phyloP scores from a whole-genome alignment of 345 rosid genomes.

The Eutrema japonicum region DNA sequence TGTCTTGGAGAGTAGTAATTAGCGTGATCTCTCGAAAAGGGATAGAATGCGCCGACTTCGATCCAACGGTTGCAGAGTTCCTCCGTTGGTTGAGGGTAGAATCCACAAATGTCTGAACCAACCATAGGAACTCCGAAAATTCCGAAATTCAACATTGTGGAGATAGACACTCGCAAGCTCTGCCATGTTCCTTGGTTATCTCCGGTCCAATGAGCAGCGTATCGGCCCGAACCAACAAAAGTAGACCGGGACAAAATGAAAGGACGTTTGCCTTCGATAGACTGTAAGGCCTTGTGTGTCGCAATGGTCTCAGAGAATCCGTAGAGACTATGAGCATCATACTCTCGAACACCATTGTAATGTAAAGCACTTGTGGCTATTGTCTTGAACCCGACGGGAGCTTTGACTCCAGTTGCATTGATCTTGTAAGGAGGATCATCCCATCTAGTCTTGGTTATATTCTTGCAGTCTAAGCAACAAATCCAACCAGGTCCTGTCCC shows the following conservation, averaged over 20 bases:
- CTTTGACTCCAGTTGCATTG: constrained; percentile 77
- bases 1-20: constrained; percentile 91
- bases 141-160: constrained; percentile 90
- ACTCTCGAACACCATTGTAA: constrained; percentile 85
- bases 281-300: constrained; percentile 81
- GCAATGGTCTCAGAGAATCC: constrained; percentile 92
- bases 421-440: constrained; percentile 98
- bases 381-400: constrained; percentile 84
- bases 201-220: constrained; percentile 98
- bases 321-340: constrained; percentile 89
- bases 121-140: constrained; percentile 97
- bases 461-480: constrained; percentile 98
- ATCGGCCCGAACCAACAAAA: constrained; percentile 85
- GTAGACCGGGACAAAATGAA: constrained; percentile 88
- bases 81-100: constrained; percentile 88
- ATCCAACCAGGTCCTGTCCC: constrained; percentile 93
- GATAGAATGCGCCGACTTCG: constrained; percentile 92
- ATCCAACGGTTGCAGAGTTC: constrained; percentile 99
- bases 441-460: constrained; percentile 83
- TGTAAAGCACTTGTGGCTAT: constrained; percentile 95
- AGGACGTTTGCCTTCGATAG: constrained; percentile 83
- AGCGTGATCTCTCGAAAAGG: constrained; percentile 96
- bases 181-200: constrained; percentile 97
- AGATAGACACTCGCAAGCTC: constrained; percentile 80
- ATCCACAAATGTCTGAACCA: constrained; percentile 94